A percentile compares a stretch with the other conserved stretches of the same genome.
phyloP scores from a whole-genome alignment of 331 rosid genomes.

The Cydonia oblonga region DNA sequence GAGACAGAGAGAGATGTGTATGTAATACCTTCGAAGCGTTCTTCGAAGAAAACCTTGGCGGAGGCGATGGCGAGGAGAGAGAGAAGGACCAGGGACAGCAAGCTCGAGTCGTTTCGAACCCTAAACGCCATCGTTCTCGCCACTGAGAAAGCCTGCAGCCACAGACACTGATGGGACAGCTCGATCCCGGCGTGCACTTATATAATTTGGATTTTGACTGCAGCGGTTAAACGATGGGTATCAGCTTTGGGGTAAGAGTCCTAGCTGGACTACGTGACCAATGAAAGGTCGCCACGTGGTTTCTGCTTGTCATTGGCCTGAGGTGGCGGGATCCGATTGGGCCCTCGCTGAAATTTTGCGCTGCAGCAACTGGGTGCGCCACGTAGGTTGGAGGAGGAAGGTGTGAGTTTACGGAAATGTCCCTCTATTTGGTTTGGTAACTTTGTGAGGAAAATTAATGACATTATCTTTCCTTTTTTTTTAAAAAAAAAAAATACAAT shows the following conservation, averaged over 20 bases:
- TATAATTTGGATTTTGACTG: constrained; percentile 14
- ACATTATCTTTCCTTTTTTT: no score
- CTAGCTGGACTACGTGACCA: constrained; percentile 19
- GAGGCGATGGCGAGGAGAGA: constrained; percentile 43
- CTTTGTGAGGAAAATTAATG: background rate
- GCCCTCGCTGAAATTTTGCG: background rate
- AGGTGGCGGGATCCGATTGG: constrained; percentile 37
- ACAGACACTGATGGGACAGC: background rate
- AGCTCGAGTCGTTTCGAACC: constrained; percentile 63
- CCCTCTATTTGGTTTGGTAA: background rate
- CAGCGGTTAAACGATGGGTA: background rate
- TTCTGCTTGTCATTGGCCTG: constrained; percentile 16
- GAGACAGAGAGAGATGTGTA: background rate
- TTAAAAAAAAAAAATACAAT: no score
- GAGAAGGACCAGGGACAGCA: constrained; percentile 40
- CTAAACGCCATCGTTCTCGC: constrained; percentile 56
- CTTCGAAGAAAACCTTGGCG: constrained; percentile 40
- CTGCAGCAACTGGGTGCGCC: constrained; percentile 4
- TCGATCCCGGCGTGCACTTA: constrained; percentile 9
- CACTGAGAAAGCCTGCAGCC: constrained; percentile 6
- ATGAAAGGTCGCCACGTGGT: background rate
- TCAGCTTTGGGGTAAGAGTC: background rate
- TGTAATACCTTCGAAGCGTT: constrained; percentile 70
- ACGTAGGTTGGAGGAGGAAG: constrained; percentile 8
- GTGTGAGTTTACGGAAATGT: constrained; percentile 11